A percentile compares a stretch with the other conserved stretches of the same genome.
Conservation (phyloP, 192 early-diverging fungal genomes). For the Piromyces finnis region DNA sequence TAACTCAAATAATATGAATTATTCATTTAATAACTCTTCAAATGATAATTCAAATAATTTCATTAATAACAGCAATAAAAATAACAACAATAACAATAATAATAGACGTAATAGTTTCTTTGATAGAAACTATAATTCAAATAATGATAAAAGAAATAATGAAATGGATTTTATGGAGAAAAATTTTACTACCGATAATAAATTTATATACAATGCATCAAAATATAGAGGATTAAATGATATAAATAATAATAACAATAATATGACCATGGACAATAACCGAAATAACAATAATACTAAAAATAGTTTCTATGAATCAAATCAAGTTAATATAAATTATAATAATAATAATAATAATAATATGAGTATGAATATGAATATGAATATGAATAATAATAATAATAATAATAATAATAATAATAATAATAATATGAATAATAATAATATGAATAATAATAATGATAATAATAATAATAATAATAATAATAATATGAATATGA, state of each 20-base stretch:
- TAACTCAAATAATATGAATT: not conserved
- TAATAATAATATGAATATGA: too few relatives aligned
- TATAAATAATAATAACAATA: not conserved
- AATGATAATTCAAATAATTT: too few relatives aligned
- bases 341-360: not conserved
- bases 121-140: not conserved
- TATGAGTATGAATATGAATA: too few relatives aligned
- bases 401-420: not conserved
- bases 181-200: not conserved
- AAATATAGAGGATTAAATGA: not conserved
- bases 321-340: not conserved
- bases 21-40: not conserved
- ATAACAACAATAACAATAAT: not conserved
- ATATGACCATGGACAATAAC: not conserved
- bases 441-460: too few relatives aligned
- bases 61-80: too few relatives aligned
- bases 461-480: not conserved
- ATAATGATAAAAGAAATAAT: not conserved
- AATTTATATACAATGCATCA: not conserved
- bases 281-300: not conserved
- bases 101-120: not conserved
- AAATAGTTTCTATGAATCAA: not conserved
- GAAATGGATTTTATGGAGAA: not conserved
- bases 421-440: too few relatives aligned
- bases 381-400: too few relatives aligned